Conservation (phyloP, 805 yeast species). For the Hemisphaericaspora nanyangensis region DNA sequence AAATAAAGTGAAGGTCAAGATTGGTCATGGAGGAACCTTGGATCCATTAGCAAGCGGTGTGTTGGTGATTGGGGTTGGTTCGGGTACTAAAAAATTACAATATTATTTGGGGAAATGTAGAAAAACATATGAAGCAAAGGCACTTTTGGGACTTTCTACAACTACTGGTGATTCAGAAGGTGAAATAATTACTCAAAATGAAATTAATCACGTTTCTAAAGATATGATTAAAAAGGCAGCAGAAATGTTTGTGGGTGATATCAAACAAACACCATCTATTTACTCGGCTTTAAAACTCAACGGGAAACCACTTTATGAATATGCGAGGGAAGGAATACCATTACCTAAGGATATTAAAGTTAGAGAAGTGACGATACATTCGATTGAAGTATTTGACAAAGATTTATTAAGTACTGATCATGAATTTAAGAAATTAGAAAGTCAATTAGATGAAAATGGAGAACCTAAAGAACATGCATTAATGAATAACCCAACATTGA, state of each 20-base stretch:
- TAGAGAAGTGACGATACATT: constrained; percentile 61
- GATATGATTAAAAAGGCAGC: constrained; percentile 49
- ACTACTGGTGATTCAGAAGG: constrained; percentile 96
- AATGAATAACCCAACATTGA: constrained; percentile 50
- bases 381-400: constrained; percentile 46
- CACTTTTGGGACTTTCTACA: constrained; percentile 84
- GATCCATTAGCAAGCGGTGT: constrained; percentile 98
- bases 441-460: constrained; percentile 47
- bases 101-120: constrained; percentile 68
- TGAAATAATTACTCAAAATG: constrained; percentile 58
- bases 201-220: constrained; percentile 52
- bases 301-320: constrained; percentile 91
- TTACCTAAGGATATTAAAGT: constrained; percentile 80
- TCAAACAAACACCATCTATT: constrained; percentile 91
- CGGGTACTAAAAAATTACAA: constrained; percentile 80
- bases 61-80: constrained; percentile 84
- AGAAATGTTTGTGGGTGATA: constrained; percentile 69
- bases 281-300: constrained; percentile 92
- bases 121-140: constrained; percentile 80
- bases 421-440: constrained; percentile 41
- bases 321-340: constrained; percentile 84
- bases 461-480: constrained; percentile 41
- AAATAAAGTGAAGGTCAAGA: constrained; percentile 62
- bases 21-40: constrained; percentile 98
- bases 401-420: constrained; percentile 58